Evolutionary conservation across 2,329 filamentous ascomycete species (phyloP), one percentile per base, ranked within the genome.

Genomic region (Claviceps arundinis): DNA sequence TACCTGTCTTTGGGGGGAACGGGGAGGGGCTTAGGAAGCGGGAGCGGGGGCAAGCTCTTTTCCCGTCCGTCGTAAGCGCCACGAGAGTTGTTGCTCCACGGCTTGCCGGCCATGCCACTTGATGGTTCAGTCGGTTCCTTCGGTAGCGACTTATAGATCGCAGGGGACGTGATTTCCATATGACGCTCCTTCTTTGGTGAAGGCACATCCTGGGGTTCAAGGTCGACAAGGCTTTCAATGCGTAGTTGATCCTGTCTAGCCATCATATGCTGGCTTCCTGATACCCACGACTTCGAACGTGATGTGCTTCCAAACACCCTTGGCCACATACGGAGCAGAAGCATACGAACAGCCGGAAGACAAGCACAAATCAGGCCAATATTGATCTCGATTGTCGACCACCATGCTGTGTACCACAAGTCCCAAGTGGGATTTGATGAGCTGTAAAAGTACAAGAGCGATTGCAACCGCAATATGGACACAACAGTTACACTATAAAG

Each of bases 321-420:
- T 17, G 53, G 53, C 37, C 53, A 45, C 24, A 48, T 34, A 4
- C 48, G 48, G 24, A 43, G 3, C 2, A 50, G 37, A 24, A 50
- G 9, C 9, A 50, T 22, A 5, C 48, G 48, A 13, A 48, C 9
- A 8, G 17, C 38, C 34, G 46, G 46, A n/a, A 55, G 51, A 16
- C 51, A 55, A 3, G 49, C 51, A 37, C 51, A 53, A 9, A 55
- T 53, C 41, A 53, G 48, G 19, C 54, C 51, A 17, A 55, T 17
- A 42, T 53, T 53, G 54, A 55, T 49, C 37, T 55, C 51, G 30
- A 55, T 50, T 13, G 48, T 51, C 19, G 54, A 55, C 54, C 54
- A 55, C 54, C 45, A 50, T 3, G 47, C 54, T 13, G 47, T 51
- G 2, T 34, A 37, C 48, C 49, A 55, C 16, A 49, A n/a, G 37